Evolutionary conservation across 2,329 filamentous ascomycete genomes (phyloP), one percentile per base, ranked within the genome.

Genomic region (Aspergillus glaucus): DNA sequence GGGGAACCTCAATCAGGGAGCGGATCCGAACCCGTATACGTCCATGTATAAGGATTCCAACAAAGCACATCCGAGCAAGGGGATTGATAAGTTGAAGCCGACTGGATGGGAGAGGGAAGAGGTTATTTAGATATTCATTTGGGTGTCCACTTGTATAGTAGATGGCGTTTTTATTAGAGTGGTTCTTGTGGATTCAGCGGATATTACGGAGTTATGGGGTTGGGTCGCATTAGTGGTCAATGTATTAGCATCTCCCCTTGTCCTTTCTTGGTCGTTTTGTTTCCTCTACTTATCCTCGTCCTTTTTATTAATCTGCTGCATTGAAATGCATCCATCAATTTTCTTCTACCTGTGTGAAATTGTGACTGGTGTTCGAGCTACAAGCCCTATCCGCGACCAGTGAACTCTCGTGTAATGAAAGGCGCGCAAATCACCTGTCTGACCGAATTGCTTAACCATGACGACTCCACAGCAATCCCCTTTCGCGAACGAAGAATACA

Each of bases 1-100:
- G 39, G 84, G 87, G 45, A 97, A 97, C 65, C 75, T 98, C 50
- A 76, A 95, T 58, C 89, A 93, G 65, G 83, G 81, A 46, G 78
- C 84, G 30, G 93, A 98, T 63, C 91, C 92, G 2, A 98, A 98
- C 63, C 93, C 93, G 2, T 98, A 93, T 63, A 85, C 88, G 42
- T 87, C 84, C 67, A 79, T 84, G 59, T 96, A 92, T 75, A 88
- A 87, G 69, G 81, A 89, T 53, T 74, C 75, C 12, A 73, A 73
- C 4, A 75, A 76, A 53, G 80, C 82, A 21, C 88, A 92, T 56
- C 87, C 86, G 3, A 80, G 81, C 1, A 87, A 86, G 67, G 82
- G 80, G 1, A 78, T 86, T 49, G 75, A 78, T 46, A 78, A 83
- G 43, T 80, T 80, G 55, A 80, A 83, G 64, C 78, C 85, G 0